These are phyloP conservation scores for Scedosporium minutisporum DNA, from an alignment of 2,329 filamentous ascomycete genomes.

Conservation along the genomic window DNA sequence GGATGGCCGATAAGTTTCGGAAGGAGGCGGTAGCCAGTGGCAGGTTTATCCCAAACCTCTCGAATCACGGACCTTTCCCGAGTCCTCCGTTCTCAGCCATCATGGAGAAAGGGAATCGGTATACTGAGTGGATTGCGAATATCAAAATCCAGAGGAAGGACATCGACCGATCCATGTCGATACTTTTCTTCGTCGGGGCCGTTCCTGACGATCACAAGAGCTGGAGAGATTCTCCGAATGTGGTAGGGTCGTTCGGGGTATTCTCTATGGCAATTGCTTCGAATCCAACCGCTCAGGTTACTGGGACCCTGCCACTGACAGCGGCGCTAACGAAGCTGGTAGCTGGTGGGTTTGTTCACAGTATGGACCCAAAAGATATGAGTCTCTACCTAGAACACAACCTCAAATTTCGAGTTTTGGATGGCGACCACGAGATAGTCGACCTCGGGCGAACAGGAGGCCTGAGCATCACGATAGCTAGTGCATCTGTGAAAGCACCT, in stretches of 20 bases:
- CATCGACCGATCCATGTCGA: constrained; percentile 46
- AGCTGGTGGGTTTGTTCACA: constrained; percentile 7
- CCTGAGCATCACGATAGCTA: constrained; percentile 1
- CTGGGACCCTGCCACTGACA: constrained; percentile 39
- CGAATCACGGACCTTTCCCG: constrained; percentile 6
- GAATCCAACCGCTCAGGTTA: constrained; percentile 16
- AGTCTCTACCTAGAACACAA: background rate
- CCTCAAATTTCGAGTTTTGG: background rate
- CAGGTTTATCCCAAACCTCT: constrained; percentile 9
- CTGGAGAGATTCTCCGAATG: constrained; percentile 45
- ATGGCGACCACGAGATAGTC: constrained; percentile 4
- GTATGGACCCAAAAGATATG: background rate
- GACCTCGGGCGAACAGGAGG: background rate
- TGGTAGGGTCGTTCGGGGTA: constrained; percentile 53
- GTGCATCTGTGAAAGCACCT: background rate
- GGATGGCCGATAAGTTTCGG: constrained; percentile 2
- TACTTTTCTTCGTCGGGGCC: constrained; percentile 60
- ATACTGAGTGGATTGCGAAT: constrained; percentile 60
- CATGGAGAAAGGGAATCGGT: constrained; percentile 26
- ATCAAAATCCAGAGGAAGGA: constrained; percentile 52
- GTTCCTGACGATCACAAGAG: constrained; percentile 29
- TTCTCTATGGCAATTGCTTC: constrained; percentile 29
- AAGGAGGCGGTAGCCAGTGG: constrained; percentile 9
- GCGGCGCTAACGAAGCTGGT: constrained; percentile 35
- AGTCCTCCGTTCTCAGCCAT: constrained; percentile 18